Conservation (phyloP, 2,329 filamentous ascomycete genomes). For the Colletotrichum siamense region DNA sequence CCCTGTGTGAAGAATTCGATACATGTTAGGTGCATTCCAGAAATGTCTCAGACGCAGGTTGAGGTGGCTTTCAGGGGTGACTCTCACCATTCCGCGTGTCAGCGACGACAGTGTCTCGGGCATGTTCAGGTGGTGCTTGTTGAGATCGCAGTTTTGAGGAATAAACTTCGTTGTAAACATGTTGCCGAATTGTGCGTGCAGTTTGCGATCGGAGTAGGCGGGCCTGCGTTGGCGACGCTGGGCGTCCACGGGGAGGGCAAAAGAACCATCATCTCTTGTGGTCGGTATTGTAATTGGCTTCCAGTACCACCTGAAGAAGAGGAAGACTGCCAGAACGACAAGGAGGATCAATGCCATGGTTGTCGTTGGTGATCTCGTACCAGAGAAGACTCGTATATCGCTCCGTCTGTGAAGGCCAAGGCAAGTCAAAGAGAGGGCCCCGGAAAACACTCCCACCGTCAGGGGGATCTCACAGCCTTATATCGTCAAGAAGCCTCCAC, state of each 20-base stretch:
- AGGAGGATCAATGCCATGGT: neutral
- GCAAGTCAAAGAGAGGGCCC: neutral
- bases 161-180: constrained; percentile 15
- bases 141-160: constrained; percentile 5
- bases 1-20: neutral
- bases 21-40: neutral
- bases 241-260: constrained; percentile 15
- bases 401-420: neutral
- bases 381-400: neutral
- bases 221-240: neutral
- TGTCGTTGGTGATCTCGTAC: neutral
- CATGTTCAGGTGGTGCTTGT: constrained; percentile 14
- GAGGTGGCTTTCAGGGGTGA: neutral
- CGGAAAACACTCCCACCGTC: neutral
- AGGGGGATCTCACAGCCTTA: neutral
- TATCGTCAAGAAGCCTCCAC: neutral
- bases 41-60: constrained; percentile 2
- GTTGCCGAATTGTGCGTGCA: constrained; percentile 4
- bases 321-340: neutral
- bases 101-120: constrained; percentile 21
- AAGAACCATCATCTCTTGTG: constrained; percentile 21
- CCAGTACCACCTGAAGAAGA: neutral
- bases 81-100: constrained; percentile 19
- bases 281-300: constrained; percentile 10
- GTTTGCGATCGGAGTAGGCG: constrained; percentile 3